Base-by-base conservation (phyloP, 2,329 filamentous ascomycete species). In the Ascochyta rabiei region DNA sequence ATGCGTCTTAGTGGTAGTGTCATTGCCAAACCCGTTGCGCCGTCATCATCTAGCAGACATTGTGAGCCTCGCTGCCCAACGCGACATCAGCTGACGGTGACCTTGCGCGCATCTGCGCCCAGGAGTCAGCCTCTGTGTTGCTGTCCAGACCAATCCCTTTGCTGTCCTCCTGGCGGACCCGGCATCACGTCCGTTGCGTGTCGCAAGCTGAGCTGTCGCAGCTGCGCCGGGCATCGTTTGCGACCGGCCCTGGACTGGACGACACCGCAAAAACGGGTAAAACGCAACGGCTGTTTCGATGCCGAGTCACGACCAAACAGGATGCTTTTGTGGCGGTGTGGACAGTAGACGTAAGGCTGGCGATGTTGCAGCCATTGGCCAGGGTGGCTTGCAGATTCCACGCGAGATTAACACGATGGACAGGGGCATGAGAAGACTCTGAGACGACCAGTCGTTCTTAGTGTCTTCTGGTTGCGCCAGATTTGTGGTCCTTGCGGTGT, bases 381-480 rank as follows among this genome's bases (percentile, higher is more conserved):
- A 62, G 67, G 63, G 63, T 63, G 60, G 64, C 66, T 66, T 70
- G 68, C 67, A 70, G 59, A 62, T 69, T 64, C 71, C 72, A 74
- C 72, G 72, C 70, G 71, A 75, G 70, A 70, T 69, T 57, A 62
- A 65, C 59, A 64, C 54, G 64, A 67, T 67, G 59, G 49, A 66
- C 68, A 69, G 69, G 69, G 70, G 67, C 56, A 13, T 46, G 49
- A 53, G 67, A 66, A 65, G 64, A 60, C 51, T 60, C 58, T 74
- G 69, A 70, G 69, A 74, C 71, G 57, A 53, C 69, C 68, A 70
- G 59, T 63, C 51, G 62, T 70, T 69, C 67, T 70, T 72, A 73
- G 70, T 66, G 69, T 59, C 66, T 68, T 66, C 67, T 67, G 62
- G 62, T 57, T 57, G 57, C 56, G 60, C 63, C 49, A 59, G 57